Base-by-base conservation (phyloP, 352 stramenopile species). In the Globisporangium nagaii region DNA sequence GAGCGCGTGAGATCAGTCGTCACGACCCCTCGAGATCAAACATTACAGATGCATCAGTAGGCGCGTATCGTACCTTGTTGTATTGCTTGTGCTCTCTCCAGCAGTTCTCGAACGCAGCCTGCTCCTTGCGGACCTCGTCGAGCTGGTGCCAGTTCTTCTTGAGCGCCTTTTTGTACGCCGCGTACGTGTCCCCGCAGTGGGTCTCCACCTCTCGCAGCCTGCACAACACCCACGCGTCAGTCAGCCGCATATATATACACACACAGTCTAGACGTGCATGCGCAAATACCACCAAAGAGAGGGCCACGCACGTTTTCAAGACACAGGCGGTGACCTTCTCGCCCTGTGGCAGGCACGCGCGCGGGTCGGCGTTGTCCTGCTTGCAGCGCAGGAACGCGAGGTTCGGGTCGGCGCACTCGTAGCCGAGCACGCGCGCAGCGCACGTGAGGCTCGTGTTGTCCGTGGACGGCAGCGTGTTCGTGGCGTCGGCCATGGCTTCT, bases 61-160 rank as follows among this genome's bases (percentile, higher is more conserved):
- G 27, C 10, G 10, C 0, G 17, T n/a, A n/a, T n/a, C 43, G 27
- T 17, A 60, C 54, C 54, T 62, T 62, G 46, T 56, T 62, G 63
- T 76, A 81, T 36, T 74, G 71, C 75, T 95, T 93, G 72, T 72
- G 78, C 55, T 92, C 73, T 70, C 81, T 66, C 78, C 85, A 93
- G 77, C 86, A 96, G 47, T 75, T 66, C 66, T 93, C 82, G 53
- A 96, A 71, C 52, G 84, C 84, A n/a, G 69, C 64, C 70, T 96
- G 75, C 61, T 94, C 80, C 73, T 93, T 92, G 60, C 84, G 75
- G 62, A 80, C 84, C 56, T 90, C 72, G 36, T 96, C 79, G 39
- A 90, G 78, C 66, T 86, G 78, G 65, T 91, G 82, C 82, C 82
- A 93, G 73, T 91, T 96, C 72, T 88, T 85, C 75, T 93, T 88